These are phyloP conservation scores for Fusarium illudens DNA, from an alignment of 2,329 filamentous ascomycete genomes.

Conservation along the genomic window DNA sequence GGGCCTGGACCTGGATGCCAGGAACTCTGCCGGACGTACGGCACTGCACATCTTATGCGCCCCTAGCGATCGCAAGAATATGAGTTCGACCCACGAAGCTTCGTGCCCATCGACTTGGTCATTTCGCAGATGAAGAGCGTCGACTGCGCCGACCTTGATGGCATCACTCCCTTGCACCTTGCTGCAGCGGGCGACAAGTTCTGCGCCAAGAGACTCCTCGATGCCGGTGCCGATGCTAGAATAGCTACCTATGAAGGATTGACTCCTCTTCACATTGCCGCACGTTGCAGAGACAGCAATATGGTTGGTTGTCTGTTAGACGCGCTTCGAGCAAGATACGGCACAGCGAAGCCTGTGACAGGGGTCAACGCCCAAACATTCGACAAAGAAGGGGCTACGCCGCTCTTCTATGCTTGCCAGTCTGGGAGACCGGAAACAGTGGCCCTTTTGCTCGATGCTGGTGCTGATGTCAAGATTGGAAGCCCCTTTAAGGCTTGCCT, in stretches of 20 bases:
- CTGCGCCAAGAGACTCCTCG: constrained; percentile 43
- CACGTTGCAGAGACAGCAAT: constrained; percentile 46
- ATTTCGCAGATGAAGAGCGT: constrained; percentile 23
- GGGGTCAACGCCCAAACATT: constrained; percentile 2
- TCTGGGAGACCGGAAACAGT: constrained; percentile 42
- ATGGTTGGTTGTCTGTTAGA: constrained; percentile 44
- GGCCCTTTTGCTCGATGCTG: constrained; percentile 39
- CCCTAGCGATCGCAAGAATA: too few relatives aligned
- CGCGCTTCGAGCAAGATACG: neutral
- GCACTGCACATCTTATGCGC: constrained; percentile 37
- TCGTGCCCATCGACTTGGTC: constrained; percentile 21
- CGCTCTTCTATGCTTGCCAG: constrained; percentile 41
- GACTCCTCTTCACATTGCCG: constrained; percentile 53
- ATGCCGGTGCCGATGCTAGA: constrained; percentile 48
- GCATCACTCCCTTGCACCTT: constrained; percentile 39
- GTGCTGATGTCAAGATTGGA: constrained; percentile 20
- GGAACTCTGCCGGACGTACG: constrained; percentile 33
- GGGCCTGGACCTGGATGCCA: constrained; percentile 20
- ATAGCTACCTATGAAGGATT: constrained; percentile 45
- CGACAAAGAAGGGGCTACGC: neutral
- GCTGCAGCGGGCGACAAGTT: constrained; percentile 33
- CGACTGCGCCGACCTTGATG: constrained; percentile 15
- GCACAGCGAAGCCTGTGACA: neutral
- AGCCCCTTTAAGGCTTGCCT: constrained; percentile 29
- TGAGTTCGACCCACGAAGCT: neutral